Evolutionary conservation across 805 yeast genomes (phyloP).

Genomic region (Spathaspora gorwiae): DNA sequence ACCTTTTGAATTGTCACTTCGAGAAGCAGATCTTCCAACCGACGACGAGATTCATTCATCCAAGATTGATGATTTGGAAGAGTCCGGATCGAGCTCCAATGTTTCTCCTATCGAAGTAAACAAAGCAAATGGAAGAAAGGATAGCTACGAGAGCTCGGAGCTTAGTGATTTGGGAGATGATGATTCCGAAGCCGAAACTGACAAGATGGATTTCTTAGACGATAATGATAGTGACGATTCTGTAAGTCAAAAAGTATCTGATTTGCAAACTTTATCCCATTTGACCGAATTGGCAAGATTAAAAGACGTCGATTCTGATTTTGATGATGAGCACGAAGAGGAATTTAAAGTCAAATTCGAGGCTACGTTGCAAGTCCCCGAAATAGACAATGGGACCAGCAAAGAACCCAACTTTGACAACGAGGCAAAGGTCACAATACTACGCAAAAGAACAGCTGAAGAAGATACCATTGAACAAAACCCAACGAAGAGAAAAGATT

Average conservation of each 20-base stretch:
- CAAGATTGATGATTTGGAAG: neutral
- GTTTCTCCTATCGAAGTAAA: neutral
- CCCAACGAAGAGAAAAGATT: no score
- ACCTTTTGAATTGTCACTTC: conserved; percentile 21
- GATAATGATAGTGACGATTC: conserved; percentile 21
- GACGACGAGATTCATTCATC: conserved; percentile 1
- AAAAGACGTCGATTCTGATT: conserved; percentile 34
- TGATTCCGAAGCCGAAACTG: conserved; percentile 88
- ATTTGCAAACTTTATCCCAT: conserved; percentile 36
- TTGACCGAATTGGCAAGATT: conserved; percentile 39
- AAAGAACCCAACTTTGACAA: neutral
- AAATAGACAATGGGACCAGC: neutral
- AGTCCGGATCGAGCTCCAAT: neutral
- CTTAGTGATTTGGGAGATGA: conserved; percentile 53
- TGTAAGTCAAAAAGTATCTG: conserved; percentile 24
- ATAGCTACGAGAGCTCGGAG: conserved; percentile 37
- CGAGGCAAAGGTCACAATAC: no score
- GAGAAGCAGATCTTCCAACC: neutral
- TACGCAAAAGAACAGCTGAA: no score
- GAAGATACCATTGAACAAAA: no score
- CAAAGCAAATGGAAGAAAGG: conserved; percentile 9
- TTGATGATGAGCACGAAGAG: conserved; percentile 17
- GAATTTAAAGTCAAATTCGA: neutral
- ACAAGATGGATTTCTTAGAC: conserved; percentile 62
- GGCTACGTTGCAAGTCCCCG: no score